These are phyloP conservation scores for Somion occarium DNA, from an alignment of 1,284 basidiomycete species.

Conservation along the genomic window DNA sequence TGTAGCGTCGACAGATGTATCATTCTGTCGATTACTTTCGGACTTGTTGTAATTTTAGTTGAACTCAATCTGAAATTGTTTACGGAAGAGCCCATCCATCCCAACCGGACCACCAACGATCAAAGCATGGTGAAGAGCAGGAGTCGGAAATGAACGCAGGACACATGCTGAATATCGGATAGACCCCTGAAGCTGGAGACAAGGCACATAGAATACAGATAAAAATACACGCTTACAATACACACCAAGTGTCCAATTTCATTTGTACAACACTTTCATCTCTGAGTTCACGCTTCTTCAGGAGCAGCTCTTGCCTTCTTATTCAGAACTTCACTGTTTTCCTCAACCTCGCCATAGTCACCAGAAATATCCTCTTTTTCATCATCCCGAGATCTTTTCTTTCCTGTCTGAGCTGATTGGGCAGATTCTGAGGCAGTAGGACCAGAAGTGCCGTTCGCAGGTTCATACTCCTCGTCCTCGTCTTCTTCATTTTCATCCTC, in stretches of 20 bases:
- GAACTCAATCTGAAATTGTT: too few relatives aligned
- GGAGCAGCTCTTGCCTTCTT: slow-evolving; percentile 20
- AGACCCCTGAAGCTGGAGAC: too few relatives aligned
- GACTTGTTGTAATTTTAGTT: too few relatives aligned
- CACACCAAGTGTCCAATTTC: neutral
- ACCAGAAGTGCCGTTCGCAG: slow-evolving; percentile 18
- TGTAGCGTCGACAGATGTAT: too few relatives aligned
- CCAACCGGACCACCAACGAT: too few relatives aligned
- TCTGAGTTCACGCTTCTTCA: slow-evolving; percentile 5
- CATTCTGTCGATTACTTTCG: too few relatives aligned
- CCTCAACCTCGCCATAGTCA: slow-evolving; percentile 26
- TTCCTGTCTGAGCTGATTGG: slow-evolving; percentile 15
- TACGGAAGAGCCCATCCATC: too few relatives aligned
- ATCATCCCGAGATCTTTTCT: slow-evolving; percentile 35
- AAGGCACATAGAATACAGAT: neutral
- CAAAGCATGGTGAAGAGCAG: too few relatives aligned
- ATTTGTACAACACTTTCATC: neutral
- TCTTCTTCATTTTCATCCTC: slow-evolving; percentile 30
- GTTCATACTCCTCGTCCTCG: slow-evolving; percentile 33
- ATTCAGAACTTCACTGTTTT: slow-evolving; percentile 39
- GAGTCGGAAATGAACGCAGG: too few relatives aligned
- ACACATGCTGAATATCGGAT: too few relatives aligned
- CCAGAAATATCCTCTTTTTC: slow-evolving; percentile 18
- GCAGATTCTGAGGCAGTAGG: neutral
- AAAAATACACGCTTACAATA: neutral